phyloP scores from a whole-genome alignment of 2,329 filamentous ascomycete species.

The Rhynchosporium agropyri region DNA sequence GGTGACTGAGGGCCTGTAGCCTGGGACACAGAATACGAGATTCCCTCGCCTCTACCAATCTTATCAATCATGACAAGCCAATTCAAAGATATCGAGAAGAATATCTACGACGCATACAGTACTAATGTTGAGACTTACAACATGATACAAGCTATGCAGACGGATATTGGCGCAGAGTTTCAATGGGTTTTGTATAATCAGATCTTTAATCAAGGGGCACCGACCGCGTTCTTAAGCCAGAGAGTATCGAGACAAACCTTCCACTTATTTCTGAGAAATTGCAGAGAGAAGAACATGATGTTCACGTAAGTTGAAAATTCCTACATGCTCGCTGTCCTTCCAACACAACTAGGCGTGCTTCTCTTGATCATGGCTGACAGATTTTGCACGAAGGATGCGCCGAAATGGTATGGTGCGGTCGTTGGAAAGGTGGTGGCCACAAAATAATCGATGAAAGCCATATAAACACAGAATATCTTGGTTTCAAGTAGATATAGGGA shows the following conservation, averaged over 20 bases:
- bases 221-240: background rate
- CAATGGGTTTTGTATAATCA: background rate
- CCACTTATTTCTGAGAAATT: constrained; percentile 7
- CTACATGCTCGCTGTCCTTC: background rate
- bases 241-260: background rate
- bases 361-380: background rate
- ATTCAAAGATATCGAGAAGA: background rate
- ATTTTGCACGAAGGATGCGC: background rate
- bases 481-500: too few relatives aligned
- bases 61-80: background rate
- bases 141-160: background rate
- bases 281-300: background rate
- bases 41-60: background rate
- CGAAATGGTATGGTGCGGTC: background rate
- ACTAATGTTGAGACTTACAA: background rate
- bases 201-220: background rate
- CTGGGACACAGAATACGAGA: background rate
- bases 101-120: background rate
- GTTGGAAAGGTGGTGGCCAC: background rate
- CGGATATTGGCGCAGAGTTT: background rate
- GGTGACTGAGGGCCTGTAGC: background rate
- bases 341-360: background rate
- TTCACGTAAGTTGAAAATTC: background rate
- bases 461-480: too few relatives aligned
- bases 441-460: background rate